A percentile compares a stretch with the other conserved stretches of the same genome.
Evolutionary conservation across 2,329 filamentous ascomycete species (phyloP).

Genomic region (Setomelanomma holmii): DNA sequence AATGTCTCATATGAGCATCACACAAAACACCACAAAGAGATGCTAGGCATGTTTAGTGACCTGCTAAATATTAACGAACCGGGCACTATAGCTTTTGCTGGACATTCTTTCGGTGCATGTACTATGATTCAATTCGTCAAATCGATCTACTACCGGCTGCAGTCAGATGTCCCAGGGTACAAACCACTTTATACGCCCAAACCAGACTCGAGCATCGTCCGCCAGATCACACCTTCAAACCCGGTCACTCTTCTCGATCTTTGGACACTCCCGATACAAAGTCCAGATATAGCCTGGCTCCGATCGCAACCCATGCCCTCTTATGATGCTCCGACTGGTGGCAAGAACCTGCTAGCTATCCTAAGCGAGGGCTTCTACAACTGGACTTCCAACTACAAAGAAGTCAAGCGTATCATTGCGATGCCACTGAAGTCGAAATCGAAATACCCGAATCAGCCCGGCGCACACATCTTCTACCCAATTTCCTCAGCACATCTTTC

Average conservation of each 20-base stretch:
- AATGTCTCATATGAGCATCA: slow-evolving; percentile 55
- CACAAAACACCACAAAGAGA: slow-evolving; percentile 47
- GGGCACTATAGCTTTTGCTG: slow-evolving; percentile 75
- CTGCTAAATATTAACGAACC: slow-evolving; percentile 72
- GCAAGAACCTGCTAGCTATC: slow-evolving; percentile 69
- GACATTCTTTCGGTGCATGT: slow-evolving; percentile 82
- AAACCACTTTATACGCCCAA: slow-evolving; percentile 68
- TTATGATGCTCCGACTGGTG: slow-evolving; percentile 63
- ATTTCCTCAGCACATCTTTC: slow-evolving; percentile 77
- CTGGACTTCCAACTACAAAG: slow-evolving; percentile 75
- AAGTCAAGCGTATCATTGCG: slow-evolving; percentile 71
- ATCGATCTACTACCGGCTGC: slow-evolving; percentile 72
- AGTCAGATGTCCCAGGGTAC: slow-evolving; percentile 52
- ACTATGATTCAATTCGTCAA: slow-evolving; percentile 80
- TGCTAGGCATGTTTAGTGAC: slow-evolving; percentile 67
- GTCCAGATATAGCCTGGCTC: slow-evolving; percentile 67
- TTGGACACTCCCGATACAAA: slow-evolving; percentile 78
- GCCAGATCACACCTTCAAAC: slow-evolving; percentile 72
- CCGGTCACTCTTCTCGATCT: slow-evolving; percentile 77
- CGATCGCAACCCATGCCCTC: slow-evolving; percentile 76
- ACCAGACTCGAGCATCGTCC: slow-evolving; percentile 61
- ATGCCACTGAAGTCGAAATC: slow-evolving; percentile 59
- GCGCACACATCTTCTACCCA: slow-evolving; percentile 77
- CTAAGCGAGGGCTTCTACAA: slow-evolving; percentile 80
- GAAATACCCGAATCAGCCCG: slow-evolving; percentile 45